These are phyloP conservation scores for Solanum etuberosum DNA, from an alignment of 257 asterid species.

Conservation along the genomic window DNA sequence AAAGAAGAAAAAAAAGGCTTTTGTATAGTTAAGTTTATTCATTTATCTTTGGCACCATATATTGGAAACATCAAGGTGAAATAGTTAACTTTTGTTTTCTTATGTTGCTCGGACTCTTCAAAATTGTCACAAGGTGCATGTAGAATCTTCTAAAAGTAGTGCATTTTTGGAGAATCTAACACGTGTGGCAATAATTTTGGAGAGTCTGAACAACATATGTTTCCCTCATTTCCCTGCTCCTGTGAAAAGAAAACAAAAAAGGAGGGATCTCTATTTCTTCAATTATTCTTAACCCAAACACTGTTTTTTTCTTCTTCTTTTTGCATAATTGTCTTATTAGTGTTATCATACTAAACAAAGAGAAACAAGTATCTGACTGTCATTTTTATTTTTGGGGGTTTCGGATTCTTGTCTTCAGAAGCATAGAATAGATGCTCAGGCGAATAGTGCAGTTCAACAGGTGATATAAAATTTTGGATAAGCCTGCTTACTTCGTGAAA, in stretches of 20 bases:
- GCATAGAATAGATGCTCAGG: constrained; percentile 53
- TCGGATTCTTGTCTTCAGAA: constrained; percentile 37
- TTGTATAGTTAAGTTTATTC: background rate
- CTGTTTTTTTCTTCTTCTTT: background rate
- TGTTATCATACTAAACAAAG: background rate
- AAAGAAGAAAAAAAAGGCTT: background rate
- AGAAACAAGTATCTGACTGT: background rate
- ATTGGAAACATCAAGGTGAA: background rate
- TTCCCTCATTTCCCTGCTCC: background rate
- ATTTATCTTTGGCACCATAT: background rate
- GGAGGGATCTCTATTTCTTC: background rate
- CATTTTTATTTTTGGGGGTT: background rate
- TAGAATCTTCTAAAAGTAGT: background rate
- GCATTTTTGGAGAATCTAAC: background rate
- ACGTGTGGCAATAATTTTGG: background rate
- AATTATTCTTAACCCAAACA: background rate
- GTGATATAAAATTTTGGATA: constrained; percentile 17
- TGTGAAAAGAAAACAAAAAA: background rate
- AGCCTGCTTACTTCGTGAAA: background rate
- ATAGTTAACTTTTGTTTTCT: background rate
- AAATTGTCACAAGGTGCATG: background rate
- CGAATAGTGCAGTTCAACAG: constrained; percentile 53
- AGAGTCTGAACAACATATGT: background rate
- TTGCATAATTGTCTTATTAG: background rate
- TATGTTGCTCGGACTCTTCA: background rate